Evolutionary conservation across 768 basidiomycete species (phyloP).

Genomic region (Leucocoprinus sp.): DNA sequence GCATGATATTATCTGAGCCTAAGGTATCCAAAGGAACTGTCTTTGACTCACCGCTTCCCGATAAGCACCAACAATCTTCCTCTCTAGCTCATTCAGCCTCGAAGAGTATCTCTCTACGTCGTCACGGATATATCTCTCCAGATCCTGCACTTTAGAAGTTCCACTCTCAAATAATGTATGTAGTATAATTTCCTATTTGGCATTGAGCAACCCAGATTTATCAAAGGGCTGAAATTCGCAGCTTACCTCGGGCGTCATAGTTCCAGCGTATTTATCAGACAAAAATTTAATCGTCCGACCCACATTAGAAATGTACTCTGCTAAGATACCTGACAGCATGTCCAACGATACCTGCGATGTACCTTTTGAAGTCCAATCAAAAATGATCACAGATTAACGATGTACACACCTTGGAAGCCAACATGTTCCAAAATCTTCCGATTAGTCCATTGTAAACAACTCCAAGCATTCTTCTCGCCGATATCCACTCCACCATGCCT

Average conservation of each 20-base stretch:
- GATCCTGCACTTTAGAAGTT: conserved; percentile 62
- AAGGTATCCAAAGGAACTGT: not conserved
- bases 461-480: conserved; percentile 48
- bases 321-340: conserved; percentile 65
- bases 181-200: conserved; percentile 79
- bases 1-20: not conserved
- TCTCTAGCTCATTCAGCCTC: conserved; percentile 71
- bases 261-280: conserved; percentile 68
- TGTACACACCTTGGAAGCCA: conserved; percentile 78
- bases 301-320: conserved; percentile 79
- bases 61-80: conserved; percentile 80
- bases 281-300: conserved; percentile 80
- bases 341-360: conserved; percentile 70
- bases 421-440: conserved; percentile 79
- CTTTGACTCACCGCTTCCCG: conserved; percentile 72
- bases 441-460: conserved; percentile 67
- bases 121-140: conserved; percentile 84
- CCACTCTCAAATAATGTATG: conserved; percentile 91
- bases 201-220: not conserved
- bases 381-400: not conserved
- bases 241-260: conserved; percentile 80
- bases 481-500: conserved; percentile 37
- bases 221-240: not conserved
- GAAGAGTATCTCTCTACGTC: conserved; percentile 79
- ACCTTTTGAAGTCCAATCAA: conserved; percentile 32